Evolutionary conservation across 345 rosid species (phyloP), one percentile per base, ranked within the genome.

Genomic region (Camelina sativa): DNA sequence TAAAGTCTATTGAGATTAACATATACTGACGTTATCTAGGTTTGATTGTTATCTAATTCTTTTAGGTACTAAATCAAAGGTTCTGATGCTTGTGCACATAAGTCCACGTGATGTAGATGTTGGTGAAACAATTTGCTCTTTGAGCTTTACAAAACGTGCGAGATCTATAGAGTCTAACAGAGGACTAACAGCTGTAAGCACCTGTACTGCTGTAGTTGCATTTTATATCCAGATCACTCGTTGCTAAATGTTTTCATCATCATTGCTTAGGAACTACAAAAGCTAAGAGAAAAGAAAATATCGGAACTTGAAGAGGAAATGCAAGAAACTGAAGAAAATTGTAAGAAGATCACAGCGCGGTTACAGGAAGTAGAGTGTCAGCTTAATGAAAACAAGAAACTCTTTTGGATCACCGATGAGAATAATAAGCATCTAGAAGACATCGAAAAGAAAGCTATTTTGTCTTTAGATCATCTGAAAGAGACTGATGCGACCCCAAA

Each of bases 1-100:
- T 23, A 20, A 65, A 28, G 28, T 50, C 30, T 54, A 43, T 20
- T 56, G 16, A 17, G 62, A 22, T 53, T 53, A 53, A 0, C 72
- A 11, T 37, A 9, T 23, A 55, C 2, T 23, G 22, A 47, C 15
- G 54, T 15, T 54, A 69, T 35, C 43, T 22, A 34, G 35, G 76
- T 56, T 56, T 70, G 58, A 8, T 53, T 61, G 50, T 62, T 47
- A 46, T 37, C 56, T 57, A 28, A 58, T 12, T 5, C 32, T 52
- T 61, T 22, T 55, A 91, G 97, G 96, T 44, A 81, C 72, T 65
- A 82, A 84, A 72, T 91, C 98, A 8, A 94, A 94, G 84, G 93
- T 90, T 69, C 40, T 94, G 84, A 91, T 94, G 97, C 89, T 91
- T 50, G 93, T 88, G 62, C 97, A 94, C 71, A 81, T 90, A 58